phyloP scores from a whole-genome alignment of 495 filamentous ascomycete species.

The Beverwykella pulmonaria region DNA sequence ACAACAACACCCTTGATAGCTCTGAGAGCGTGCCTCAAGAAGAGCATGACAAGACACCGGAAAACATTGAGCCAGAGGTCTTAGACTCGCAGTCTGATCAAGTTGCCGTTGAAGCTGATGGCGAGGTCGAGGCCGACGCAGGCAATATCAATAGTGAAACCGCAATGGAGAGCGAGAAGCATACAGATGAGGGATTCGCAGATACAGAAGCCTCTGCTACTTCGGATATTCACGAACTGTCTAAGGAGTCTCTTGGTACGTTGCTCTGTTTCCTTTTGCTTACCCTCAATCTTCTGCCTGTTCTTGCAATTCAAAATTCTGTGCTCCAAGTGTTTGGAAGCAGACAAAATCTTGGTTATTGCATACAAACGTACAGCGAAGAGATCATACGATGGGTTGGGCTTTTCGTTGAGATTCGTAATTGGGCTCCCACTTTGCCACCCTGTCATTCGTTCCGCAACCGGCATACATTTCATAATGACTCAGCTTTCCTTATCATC shows the following conservation, averaged over 20 bases:
- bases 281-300: neutral
- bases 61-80: too few species aligned
- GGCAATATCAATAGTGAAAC: neutral
- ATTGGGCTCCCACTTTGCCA: neutral
- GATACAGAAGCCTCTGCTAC: neutral
- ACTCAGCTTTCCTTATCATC: slow-evolving; percentile 24
- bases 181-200: too few species aligned
- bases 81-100: neutral
- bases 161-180: neutral
- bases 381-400: neutral
- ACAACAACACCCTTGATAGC: too few species aligned
- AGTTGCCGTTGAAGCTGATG: too few species aligned
- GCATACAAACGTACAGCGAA: neutral
- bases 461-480: neutral
- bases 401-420: neutral
- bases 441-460: neutral
- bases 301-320: neutral
- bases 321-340: neutral
- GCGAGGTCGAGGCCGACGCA: neutral
- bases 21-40: too few species aligned
- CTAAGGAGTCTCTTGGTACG: neutral
- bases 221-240: neutral
- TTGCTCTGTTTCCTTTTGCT: neutral
- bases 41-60: too few species aligned
- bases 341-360: neutral